Conservation (phyloP, 495 filamentous ascomycete genomes). For the Lentithecium fluviatile region DNA sequence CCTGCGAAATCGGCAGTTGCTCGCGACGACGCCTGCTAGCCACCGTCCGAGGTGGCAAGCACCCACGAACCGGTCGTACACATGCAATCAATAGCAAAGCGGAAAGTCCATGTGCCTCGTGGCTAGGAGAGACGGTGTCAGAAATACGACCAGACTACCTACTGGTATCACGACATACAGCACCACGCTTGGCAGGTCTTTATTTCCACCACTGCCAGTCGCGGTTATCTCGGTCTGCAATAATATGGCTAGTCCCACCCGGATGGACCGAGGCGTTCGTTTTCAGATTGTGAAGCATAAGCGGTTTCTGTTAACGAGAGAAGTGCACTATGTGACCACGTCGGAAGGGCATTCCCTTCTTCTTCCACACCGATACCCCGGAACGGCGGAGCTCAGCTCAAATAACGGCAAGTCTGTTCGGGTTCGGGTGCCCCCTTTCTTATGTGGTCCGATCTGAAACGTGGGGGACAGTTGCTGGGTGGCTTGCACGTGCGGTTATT, state of each 20-base stretch:
- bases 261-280: too few relatives aligned
- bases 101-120: too few relatives aligned
- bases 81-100: background rate
- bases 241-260: background rate
- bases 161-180: background rate
- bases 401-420: background rate
- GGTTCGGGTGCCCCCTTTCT: conserved; percentile 11
- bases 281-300: conserved; percentile 19
- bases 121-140: too few relatives aligned
- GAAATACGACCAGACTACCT: background rate
- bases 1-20: conserved; percentile 17
- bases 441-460: conserved; percentile 11
- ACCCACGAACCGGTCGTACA: background rate
- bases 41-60: background rate
- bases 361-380: background rate
- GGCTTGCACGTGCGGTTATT: conserved; percentile 17
- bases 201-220: background rate
- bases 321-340: background rate
- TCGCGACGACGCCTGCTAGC: background rate
- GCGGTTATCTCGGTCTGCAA: background rate
- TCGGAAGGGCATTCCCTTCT: background rate
- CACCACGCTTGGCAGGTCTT: background rate
- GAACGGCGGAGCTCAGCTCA: background rate
- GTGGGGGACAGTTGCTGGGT: conserved; percentile 30
- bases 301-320: conserved; percentile 27